A percentile compares a stretch with the other conserved stretches of the same genome.
Conservation (phyloP, 768 basidiomycete genomes). For the Lenzites betulinus region DNA sequence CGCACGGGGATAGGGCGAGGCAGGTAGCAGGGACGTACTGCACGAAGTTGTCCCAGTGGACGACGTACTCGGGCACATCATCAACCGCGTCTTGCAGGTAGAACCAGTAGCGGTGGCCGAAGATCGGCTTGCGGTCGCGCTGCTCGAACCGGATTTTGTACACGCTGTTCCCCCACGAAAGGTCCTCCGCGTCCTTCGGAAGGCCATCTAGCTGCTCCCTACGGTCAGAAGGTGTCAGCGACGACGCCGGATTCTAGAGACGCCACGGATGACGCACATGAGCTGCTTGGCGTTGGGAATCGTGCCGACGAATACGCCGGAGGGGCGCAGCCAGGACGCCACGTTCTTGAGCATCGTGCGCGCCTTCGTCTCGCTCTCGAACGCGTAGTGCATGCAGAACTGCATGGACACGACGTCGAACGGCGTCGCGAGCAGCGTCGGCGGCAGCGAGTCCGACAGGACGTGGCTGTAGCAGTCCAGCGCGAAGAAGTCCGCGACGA, state of each 20-base stretch:
- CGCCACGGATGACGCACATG: slow-evolving; percentile 56
- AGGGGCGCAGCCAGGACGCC: slow-evolving; percentile 70
- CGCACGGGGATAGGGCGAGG: slow-evolving; percentile 14
- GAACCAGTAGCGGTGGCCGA: slow-evolving; percentile 94
- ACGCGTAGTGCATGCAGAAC: slow-evolving; percentile 99
- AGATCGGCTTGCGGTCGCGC: slow-evolving; percentile 59
- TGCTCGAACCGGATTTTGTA: slow-evolving; percentile 89
- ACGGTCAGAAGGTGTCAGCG: slow-evolving; percentile 4
- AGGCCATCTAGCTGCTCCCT: slow-evolving; percentile 75
- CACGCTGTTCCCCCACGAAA: slow-evolving; percentile 88
- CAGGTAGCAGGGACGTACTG: slow-evolving; percentile 48
- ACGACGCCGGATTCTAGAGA: background rate
- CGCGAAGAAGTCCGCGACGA: slow-evolving; percentile 80
- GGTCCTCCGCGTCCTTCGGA: slow-evolving; percentile 63
- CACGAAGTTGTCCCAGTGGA: slow-evolving; percentile 93
- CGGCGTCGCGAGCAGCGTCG: slow-evolving; percentile 55
- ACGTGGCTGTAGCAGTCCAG: slow-evolving; percentile 86
- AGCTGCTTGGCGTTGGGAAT: slow-evolving; percentile 88
- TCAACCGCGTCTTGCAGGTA: slow-evolving; percentile 94
- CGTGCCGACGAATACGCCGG: slow-evolving; percentile 96
- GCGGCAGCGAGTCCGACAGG: slow-evolving; percentile 68
- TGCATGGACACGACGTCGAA: slow-evolving; percentile 99
- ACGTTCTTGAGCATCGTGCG: slow-evolving; percentile 94
- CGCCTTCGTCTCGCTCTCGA: slow-evolving; percentile 85
- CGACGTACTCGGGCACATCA: slow-evolving; percentile 95